phyloP scores from a whole-genome alignment of 768 basidiomycete genomes.

The Coprinellus aureogranulatus region DNA sequence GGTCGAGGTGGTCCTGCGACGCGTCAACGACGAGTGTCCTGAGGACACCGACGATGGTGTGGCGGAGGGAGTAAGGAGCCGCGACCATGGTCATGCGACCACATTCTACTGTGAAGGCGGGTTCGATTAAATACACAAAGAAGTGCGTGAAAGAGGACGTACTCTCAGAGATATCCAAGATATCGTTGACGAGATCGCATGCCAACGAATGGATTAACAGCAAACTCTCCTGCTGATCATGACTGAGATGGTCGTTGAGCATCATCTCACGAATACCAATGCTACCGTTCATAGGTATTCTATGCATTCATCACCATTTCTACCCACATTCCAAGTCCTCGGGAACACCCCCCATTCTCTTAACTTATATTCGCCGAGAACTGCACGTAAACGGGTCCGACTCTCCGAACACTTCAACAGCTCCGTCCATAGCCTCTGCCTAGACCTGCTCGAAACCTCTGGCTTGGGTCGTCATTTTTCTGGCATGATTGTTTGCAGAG shows the following conservation, averaged over 20 bases:
- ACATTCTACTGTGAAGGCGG: slow-evolving; percentile 74
- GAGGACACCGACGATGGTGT: slow-evolving; percentile 94
- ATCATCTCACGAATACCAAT: slow-evolving; percentile 99
- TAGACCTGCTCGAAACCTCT: slow-evolving; percentile 98
- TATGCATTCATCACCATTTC: slow-evolving; percentile 24
- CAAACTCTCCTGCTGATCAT: slow-evolving; percentile 93
- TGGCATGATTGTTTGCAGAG: slow-evolving; percentile 97
- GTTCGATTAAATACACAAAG: slow-evolving; percentile 8
- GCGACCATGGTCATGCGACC: slow-evolving; percentile 99
- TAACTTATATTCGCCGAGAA: slow-evolving; percentile 99
- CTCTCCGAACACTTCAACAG: slow-evolving; percentile 96
- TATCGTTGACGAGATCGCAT: slow-evolving; percentile 97
- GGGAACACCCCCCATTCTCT: slow-evolving; percentile 71
- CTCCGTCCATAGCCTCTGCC: slow-evolving; percentile 97
- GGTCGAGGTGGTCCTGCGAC: slow-evolving; percentile 94
- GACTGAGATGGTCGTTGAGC: slow-evolving; percentile 90
- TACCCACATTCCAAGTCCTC: too few species aligned
- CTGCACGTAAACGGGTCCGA: slow-evolving; percentile 99
- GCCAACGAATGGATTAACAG: slow-evolving; percentile 94
- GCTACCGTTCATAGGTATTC: slow-evolving; percentile 99
- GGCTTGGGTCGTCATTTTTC: slow-evolving; percentile 95
- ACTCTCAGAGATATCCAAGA: slow-evolving; percentile 99
- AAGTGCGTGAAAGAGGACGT: slow-evolving; percentile 28
- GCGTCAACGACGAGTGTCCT: slow-evolving; percentile 98
- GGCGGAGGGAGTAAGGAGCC: slow-evolving; percentile 94